Conservation (phyloP, 176 grass and related monocot species). For the Juncus effusus region DNA sequence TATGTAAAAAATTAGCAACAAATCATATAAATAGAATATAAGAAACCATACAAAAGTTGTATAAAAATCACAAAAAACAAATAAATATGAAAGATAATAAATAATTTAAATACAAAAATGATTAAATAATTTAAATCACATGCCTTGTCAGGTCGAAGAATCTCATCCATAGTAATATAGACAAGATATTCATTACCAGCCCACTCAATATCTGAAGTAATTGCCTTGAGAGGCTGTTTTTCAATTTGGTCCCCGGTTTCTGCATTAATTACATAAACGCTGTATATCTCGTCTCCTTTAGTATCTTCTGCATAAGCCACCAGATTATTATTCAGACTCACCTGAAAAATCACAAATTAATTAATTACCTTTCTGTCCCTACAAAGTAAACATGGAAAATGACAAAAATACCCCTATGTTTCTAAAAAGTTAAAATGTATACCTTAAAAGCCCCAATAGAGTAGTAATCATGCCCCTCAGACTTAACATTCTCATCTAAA, state of each 20-base stretch:
- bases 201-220: constrained; percentile 78
- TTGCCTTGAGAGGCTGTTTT: constrained; percentile 45
- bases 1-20: background rate
- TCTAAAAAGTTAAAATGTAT: background rate
- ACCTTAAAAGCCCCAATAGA: constrained; percentile 68
- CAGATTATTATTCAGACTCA: constrained; percentile 76
- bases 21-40: no score
- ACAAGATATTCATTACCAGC: constrained; percentile 67
- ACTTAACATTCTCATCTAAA: constrained; percentile 83
- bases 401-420: constrained; percentile 15
- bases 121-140: background rate
- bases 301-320: constrained; percentile 82
- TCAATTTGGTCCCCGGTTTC: constrained; percentile 56
- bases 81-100: constrained; percentile 20
- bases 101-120: constrained; percentile 18
- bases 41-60: background rate
- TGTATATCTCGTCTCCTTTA: constrained; percentile 83
- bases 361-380: no score
- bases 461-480: constrained; percentile 65
- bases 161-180: constrained; percentile 80
- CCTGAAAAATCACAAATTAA: constrained; percentile 37
- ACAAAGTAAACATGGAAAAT: background rate
- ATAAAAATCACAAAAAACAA: no score
- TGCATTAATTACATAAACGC: constrained; percentile 65
- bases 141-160: constrained; percentile 90